Base-by-base conservation (phyloP, 2,329 filamentous ascomycete species). In the Pyricularia sp. region DNA sequence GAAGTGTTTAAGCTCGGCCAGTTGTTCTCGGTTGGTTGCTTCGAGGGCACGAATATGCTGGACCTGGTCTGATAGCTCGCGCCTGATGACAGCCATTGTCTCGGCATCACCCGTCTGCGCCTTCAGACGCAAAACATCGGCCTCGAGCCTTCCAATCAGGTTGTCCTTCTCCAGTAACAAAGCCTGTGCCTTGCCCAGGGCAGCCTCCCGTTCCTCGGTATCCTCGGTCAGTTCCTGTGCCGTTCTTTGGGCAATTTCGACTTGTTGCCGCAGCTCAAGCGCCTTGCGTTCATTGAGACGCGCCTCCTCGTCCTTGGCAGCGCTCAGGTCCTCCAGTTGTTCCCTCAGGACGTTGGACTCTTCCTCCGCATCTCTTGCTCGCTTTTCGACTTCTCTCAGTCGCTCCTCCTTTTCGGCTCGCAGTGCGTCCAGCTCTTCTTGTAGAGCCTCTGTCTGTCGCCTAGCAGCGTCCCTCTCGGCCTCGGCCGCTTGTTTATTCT, bases 1-100 rank as follows among this genome's bases (percentile, higher is more conserved):
- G 55, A 96, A 84, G 73, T 93, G 90, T 73, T 91, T 92, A 50
- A 99, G 81, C 76, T 99, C 94, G 0, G 85, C 79, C 17, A 88
- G 82, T 75, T 97, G 92, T 66, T 97, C 92, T 28, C 92, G 85
- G 71, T 93, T 97, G 50, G 88, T 87, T 0, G 87, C 85, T 77
- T 99, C 95, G 3, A 99, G 83, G 33, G 87, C 89, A 70, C 92
- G 89, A 72, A 97, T 97, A 75, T 98, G 93, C n/a, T 88, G 85
- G 0, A 99, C 92, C 76, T 98, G 95, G 72, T 97, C 94, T 0
- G 91, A 90, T 4, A 99, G 84, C 79, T 99, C 94, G 72, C 89
- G 87, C 77, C 94, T 92, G 73, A 99, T 91, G 42, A 97, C 88
- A 5, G 85, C 87, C 75, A 98, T 85, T 0, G 92, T 95, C 72